Evolutionary conservation across 208 protist species (phyloP).

Genomic region (Crithidia expoeki): DNA sequence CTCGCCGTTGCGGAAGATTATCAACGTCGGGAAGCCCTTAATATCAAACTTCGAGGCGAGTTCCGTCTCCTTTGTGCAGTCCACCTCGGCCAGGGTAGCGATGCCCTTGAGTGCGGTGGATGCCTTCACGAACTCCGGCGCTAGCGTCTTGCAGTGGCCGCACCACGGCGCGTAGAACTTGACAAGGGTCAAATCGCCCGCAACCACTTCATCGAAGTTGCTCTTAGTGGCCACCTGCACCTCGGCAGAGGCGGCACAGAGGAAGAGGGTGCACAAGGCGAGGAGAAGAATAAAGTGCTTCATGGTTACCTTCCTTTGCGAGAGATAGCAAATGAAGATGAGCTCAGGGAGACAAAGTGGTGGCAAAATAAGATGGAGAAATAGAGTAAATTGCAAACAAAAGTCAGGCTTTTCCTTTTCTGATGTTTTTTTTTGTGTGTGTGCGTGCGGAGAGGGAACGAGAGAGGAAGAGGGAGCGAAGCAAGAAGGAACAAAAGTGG

Average conservation of each 20-base stretch:
- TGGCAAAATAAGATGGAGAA: neutral
- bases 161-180: conserved; percentile 97
- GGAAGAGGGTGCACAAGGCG: conserved; percentile 18
- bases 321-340: neutral
- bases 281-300: conserved; percentile 16
- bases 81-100: conserved; percentile 74
- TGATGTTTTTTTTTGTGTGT: no score
- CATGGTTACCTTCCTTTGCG: conserved; percentile 11
- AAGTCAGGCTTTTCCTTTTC: no score
- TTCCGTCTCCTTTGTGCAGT: conserved; percentile 81
- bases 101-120: conserved; percentile 54
- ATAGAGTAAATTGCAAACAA: no score
- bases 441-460: no score
- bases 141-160: conserved; percentile 95
- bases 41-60: conserved; percentile 63
- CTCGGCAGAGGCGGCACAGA: conserved; percentile 39
- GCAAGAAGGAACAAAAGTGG: neutral
- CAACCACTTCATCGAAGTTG: conserved; percentile 73
- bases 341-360: neutral
- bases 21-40: conserved; percentile 83
- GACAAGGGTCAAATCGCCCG: conserved; percentile 68
- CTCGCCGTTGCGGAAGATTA: conserved; percentile 83
- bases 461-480: neutral
- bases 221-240: conserved; percentile 57
- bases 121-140: conserved; percentile 85